A percentile compares a stretch with the other conserved stretches of the same genome.
phyloP scores from a whole-genome alignment of 2,329 filamentous ascomycete genomes.

The Phoma herbarum region DNA sequence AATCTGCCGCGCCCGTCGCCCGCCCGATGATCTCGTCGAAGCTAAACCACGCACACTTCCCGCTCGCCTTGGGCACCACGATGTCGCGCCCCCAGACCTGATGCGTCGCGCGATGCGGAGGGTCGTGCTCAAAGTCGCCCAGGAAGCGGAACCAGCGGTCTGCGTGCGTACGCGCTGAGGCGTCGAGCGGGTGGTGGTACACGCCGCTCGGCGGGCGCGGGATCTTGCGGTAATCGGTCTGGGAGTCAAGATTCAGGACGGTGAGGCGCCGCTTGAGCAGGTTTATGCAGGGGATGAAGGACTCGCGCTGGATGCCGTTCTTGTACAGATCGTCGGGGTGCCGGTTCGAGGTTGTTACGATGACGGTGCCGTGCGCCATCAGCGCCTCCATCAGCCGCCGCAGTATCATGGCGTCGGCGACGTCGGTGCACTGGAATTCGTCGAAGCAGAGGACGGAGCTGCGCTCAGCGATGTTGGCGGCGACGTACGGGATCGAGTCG shows the following conservation, averaged over 20 bases:
- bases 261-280: slow-evolving; percentile 84
- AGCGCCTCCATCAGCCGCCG: slow-evolving; percentile 85
- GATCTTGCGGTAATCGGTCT: slow-evolving; percentile 97
- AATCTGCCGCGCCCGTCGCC: slow-evolving; percentile 92
- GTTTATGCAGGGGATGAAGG: slow-evolving; percentile 93
- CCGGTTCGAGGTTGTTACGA: slow-evolving; percentile 96
- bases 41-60: slow-evolving; percentile 86
- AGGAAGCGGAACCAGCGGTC: slow-evolving; percentile 97
- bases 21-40: slow-evolving; percentile 91
- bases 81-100: slow-evolving; percentile 94
- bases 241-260: slow-evolving; percentile 93
- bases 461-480: slow-evolving; percentile 88
- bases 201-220: slow-evolving; percentile 91
- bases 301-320: slow-evolving; percentile 95
- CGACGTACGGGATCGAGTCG: slow-evolving; percentile 89
- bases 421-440: slow-evolving; percentile 98
- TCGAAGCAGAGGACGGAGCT: slow-evolving; percentile 94
- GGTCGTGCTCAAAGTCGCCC: slow-evolving; percentile 78
- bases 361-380: slow-evolving; percentile 95
- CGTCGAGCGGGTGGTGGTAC: slow-evolving; percentile 88
- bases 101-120: slow-evolving; percentile 80
- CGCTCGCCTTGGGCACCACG: slow-evolving; percentile 84
- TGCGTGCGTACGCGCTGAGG: slow-evolving; percentile 78
- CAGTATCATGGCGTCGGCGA: slow-evolving; percentile 98
- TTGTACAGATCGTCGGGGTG: slow-evolving; percentile 97